Evolutionary conservation across 1,139 yeast species (phyloP).

Genomic region (Kluyveromyces sp.): DNA sequence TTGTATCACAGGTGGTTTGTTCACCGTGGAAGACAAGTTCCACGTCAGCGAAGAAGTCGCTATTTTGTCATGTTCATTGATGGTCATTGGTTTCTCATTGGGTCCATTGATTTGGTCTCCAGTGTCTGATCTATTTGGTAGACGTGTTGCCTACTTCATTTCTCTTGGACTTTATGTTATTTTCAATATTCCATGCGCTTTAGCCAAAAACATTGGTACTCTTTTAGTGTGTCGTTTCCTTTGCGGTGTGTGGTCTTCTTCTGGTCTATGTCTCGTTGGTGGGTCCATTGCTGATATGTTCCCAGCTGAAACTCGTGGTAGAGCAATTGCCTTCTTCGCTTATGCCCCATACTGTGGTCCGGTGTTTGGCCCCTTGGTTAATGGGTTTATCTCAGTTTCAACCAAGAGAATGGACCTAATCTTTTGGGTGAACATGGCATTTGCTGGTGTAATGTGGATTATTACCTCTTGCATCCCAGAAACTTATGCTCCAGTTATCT

Average conservation of each 20-base stretch:
- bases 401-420: conserved; percentile 61
- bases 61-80: conserved; percentile 67
- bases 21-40: conserved; percentile 53
- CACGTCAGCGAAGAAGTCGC: conserved; percentile 73
- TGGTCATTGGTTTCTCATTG: conserved; percentile 82
- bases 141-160: conserved; percentile 74
- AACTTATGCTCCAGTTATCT: conserved; percentile 83
- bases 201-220: conserved; percentile 77
- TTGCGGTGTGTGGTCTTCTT: conserved; percentile 79
- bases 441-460: conserved; percentile 79
- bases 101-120: conserved; percentile 94
- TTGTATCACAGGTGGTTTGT: conserved; percentile 78
- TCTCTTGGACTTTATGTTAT: conserved; percentile 68
- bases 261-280: conserved; percentile 81
- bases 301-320: conserved; percentile 72
- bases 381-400: conserved; percentile 73
- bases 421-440: conserved; percentile 88
- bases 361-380: conserved; percentile 80
- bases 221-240: conserved; percentile 73
- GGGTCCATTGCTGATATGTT: conserved; percentile 86
- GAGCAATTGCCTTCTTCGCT: conserved; percentile 84
- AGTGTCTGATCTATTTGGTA: conserved; percentile 74
- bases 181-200: conserved; percentile 84
- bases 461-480: conserved; percentile 62
- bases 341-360: conserved; percentile 94